Evolutionary conservation across 805 yeast genomes (phyloP), one percentile per base, ranked within the genome.

Genomic region (Isabelozyma pseudorhagii): DNA sequence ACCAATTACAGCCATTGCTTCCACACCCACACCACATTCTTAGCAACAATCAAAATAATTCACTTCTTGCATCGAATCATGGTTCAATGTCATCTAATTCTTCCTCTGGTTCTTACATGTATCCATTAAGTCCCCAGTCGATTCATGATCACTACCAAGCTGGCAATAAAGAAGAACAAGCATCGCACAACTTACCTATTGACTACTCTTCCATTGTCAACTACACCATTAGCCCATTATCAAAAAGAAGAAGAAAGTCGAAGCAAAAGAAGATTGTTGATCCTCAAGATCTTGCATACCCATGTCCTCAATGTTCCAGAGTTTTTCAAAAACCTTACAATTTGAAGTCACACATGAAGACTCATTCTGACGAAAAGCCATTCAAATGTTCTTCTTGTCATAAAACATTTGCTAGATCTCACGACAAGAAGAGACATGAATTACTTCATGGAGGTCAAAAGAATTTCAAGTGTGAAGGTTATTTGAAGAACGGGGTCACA

Each of bases 391-490:
- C 78, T 15, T 72, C 74, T 48, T 87, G 94, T 63, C 72, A 78
- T 15, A 82, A 84, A 61, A 79, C 83, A 8, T 87, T 87, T 74
- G 91, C 93, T 3, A 73, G 94, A 17, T 82, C 84, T 48, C 93
- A 87, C 60, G 94, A 87, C 63, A 75, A 85, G 48, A 84, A 84
- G 57, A 77, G 94, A 45, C 94, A 87, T 63, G 92, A 87, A 61
- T 73, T 80, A 15, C 69, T 87, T n/a, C 94, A 87, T 59, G 79
- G 83, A 17, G 92, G 92, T 5, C 82, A 79, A 50, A 85, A 84
- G 71, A 82, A 79, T 62, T 87, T 83, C 65, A 79, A 76, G 48
- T 87, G 94, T 61, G 78, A 79, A 49, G 92, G 91, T 0, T 64
- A 64, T 17, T 64, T 85, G 52, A 74, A 74, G 34, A 85, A 84